A percentile compares a stretch with the other conserved stretches of the same genome.
Evolutionary conservation across 495 filamentous ascomycete species (phyloP).

Genomic region (Hypoxylon crocopeplum): DNA sequence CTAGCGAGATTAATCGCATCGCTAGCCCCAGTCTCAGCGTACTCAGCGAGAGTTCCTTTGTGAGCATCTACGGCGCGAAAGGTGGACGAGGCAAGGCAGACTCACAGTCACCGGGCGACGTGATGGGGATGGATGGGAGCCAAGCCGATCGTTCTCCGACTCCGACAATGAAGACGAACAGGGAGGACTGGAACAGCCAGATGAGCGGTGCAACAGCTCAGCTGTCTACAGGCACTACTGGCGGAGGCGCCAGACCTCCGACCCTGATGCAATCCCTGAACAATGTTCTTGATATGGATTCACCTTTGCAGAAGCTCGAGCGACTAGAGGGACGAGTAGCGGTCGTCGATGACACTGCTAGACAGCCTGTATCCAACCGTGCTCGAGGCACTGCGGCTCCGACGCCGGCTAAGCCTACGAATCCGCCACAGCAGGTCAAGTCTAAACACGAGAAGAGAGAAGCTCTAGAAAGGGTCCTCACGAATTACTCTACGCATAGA

Average conservation of each 20-base stretch:
- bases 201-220: background rate
- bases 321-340: slow-evolving; percentile 39
- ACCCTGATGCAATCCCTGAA: slow-evolving; percentile 51
- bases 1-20: slow-evolving; percentile 45
- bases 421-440: slow-evolving; percentile 31
- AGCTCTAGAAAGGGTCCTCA: slow-evolving; percentile 48
- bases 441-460: slow-evolving; percentile 53
- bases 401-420: slow-evolving; percentile 15
- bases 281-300: slow-evolving; percentile 46
- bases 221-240: slow-evolving; percentile 6
- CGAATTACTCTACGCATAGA: slow-evolving; percentile 40
- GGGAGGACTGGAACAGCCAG: background rate
- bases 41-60: slow-evolving; percentile 80
- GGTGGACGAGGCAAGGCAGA: slow-evolving; percentile 28
- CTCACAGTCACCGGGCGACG: slow-evolving; percentile 31
- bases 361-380: slow-evolving; percentile 30
- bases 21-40: slow-evolving; percentile 74
- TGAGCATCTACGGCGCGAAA: slow-evolving; percentile 67
- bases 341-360: slow-evolving; percentile 28
- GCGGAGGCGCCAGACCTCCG: slow-evolving; percentile 25
- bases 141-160: slow-evolving; percentile 22
- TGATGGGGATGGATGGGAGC: slow-evolving; percentile 40
- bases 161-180: slow-evolving; percentile 15
- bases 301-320: slow-evolving; percentile 52
- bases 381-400: slow-evolving; percentile 34